Evolutionary conservation across 345 rosid species (phyloP).

Genomic region (Eutrema yunnanense): DNA sequence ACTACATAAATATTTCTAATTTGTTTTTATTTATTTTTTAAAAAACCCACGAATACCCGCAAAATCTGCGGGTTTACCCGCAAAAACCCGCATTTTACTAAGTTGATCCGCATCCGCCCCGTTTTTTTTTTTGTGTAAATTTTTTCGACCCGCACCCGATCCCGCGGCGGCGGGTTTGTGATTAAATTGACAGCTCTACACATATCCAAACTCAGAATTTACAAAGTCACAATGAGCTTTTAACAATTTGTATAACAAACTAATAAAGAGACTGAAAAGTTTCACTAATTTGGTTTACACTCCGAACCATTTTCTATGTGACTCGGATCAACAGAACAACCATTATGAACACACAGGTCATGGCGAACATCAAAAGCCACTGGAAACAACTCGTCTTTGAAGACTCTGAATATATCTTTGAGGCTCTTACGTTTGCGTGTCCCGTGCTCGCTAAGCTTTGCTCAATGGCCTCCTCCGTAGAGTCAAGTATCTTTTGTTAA

Average conservation of each 20-base stretch:
- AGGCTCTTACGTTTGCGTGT: conserved; percentile 61
- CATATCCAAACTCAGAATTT: background rate
- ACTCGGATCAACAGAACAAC: conserved; percentile 78
- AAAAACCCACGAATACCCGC: too few relatives aligned
- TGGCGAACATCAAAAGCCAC: conserved; percentile 65
- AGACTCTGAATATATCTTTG: conserved; percentile 49
- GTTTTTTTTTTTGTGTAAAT: too few relatives aligned
- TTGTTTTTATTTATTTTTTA: too few relatives aligned
- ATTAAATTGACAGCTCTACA: background rate
- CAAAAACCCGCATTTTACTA: too few relatives aligned
- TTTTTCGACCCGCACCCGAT: too few relatives aligned
- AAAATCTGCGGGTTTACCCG: too few relatives aligned
- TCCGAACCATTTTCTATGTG: conserved; percentile 32
- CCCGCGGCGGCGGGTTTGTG: too few relatives aligned
- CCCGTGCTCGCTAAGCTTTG: conserved; percentile 87
- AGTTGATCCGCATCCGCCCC: too few relatives aligned
- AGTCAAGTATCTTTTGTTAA: conserved; percentile 67
- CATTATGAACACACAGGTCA: conserved; percentile 76
- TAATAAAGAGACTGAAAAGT: too few relatives aligned
- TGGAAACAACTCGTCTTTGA: conserved; percentile 86
- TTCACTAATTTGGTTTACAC: background rate
- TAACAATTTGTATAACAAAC: too few relatives aligned
- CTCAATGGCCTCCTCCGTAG: conserved; percentile 79
- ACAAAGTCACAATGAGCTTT: background rate
- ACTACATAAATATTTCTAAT: too few relatives aligned